These are phyloP conservation scores for Nakazawaea ernobii DNA, from an alignment of 805 yeast genomes.

Conservation along the genomic window DNA sequence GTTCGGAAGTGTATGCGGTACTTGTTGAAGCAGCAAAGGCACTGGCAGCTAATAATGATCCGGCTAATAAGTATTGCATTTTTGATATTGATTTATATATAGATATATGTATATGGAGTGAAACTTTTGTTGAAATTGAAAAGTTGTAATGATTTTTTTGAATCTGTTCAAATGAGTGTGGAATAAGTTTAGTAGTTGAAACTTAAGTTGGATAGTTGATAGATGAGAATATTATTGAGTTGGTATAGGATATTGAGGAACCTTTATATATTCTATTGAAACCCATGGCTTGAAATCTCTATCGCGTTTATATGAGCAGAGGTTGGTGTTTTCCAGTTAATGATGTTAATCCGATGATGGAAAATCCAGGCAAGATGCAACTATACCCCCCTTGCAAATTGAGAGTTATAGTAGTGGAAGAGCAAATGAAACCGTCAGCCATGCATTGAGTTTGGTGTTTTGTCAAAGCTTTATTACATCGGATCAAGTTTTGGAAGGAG, in stretches of 20 bases:
- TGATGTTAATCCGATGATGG: no score
- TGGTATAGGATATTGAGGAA: no score
- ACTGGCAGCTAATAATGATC: slow-evolving; percentile 9
- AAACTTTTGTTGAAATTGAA: no score
- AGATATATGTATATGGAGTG: no score
- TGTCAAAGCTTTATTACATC: no score
- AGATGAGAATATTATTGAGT: no score
- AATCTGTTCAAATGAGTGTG: background rate
- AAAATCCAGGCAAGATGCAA: background rate
- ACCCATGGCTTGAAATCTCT: no score
- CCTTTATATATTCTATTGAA: no score
- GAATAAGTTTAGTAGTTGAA: background rate
- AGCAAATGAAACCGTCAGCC: background rate
- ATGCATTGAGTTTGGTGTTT: background rate
- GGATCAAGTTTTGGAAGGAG: no score
- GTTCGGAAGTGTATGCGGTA: background rate
- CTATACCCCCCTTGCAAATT: background rate
- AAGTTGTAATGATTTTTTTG: background rate
- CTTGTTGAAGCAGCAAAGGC: slow-evolving; percentile 10
- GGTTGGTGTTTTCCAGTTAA: no score
- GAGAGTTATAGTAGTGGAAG: background rate
- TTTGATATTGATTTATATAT: background rate
- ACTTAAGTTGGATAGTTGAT: no score
- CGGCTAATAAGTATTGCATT: slow-evolving; percentile 11
- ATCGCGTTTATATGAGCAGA: no score